Evolutionary conservation across 2,329 filamentous ascomycete species (phyloP), one percentile per base, ranked within the genome.

Genomic region (Tolypocladium ophioglossoides): DNA sequence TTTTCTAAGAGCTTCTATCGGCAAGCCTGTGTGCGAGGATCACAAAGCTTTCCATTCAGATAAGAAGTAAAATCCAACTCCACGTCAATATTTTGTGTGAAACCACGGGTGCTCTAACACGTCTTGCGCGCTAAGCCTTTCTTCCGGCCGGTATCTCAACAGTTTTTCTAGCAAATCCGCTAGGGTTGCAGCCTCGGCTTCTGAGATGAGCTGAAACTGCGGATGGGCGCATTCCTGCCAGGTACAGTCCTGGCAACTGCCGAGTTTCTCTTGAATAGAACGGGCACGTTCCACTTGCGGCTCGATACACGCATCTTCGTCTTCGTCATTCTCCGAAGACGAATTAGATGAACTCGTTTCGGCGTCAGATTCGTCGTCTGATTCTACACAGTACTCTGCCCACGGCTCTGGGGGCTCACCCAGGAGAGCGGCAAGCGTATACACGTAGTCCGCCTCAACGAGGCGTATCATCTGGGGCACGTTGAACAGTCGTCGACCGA

Each of bases 41-140:
- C n/a, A n/a, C n/a, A 6, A 27, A 6, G 30, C 30, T 7, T 30
- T 30, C 30, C 7, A 30, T 30, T 30, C 30, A 8, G 30, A 6
- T 7, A 9, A 30, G 2, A 7, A 30, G 7, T 7, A 30, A 30
- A 5, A 30, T 8, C 30, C 6, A 3, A 3, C 30, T 9, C 7
- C 30, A 5, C 30, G 30, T 8, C 30, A 30, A 30, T 8, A n/a
- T 24, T 20, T 10, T 14, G 11, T 24, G 41, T 48, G 27, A 48
- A 48, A 34, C 44, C 44, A 48, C 9, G 44, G 14, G 32, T 48
- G 44, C 44, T 48, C 20, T 46, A 66, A 38, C 67, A 70, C 50
- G 24, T 52, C 34, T 20, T 52, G 40, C 44, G 48, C 47, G 46
- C n/a, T 34, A 5, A 34, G 44, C 24, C 44, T 27, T 7, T 34